Evolutionary conservation across 177 flowering plant genomes (phyloP).

Genomic region (Vitis hybrid): DNA sequence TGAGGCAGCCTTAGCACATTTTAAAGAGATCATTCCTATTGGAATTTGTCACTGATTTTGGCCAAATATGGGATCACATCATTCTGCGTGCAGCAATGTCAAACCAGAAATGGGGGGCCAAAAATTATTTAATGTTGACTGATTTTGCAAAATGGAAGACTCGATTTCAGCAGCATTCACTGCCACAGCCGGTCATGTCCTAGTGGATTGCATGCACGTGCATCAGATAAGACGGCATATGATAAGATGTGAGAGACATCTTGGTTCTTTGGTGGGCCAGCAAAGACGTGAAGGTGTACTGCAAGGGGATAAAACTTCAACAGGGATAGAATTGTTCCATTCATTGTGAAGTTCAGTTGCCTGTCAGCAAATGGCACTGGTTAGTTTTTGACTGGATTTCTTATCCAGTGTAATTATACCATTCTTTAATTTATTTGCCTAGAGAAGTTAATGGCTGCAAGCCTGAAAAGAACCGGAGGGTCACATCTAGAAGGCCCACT

Average conservation of each 20-base stretch:
- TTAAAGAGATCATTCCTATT: not conserved
- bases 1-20: not conserved
- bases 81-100: not conserved
- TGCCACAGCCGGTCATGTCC: not conserved
- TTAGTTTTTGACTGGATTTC: not conserved
- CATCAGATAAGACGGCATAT: not conserved
- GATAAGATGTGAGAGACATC: not conserved
- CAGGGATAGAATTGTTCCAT: not conserved
- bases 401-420: constrained; percentile 1
- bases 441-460: not conserved
- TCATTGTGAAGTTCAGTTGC: not conserved
- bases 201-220: not conserved
- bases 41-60: not conserved
- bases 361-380: not conserved
- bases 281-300: not conserved
- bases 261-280: not conserved
- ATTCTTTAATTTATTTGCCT: not conserved
- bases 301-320: not conserved
- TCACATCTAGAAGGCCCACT: not conserved
- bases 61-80: not conserved
- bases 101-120: not conserved
- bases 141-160: not conserved
- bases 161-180: not conserved
- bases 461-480: not conserved
- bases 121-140: not conserved